phyloP scores from a whole-genome alignment of 164 flowering plant genomes.

The Buxus sempervirens region DNA sequence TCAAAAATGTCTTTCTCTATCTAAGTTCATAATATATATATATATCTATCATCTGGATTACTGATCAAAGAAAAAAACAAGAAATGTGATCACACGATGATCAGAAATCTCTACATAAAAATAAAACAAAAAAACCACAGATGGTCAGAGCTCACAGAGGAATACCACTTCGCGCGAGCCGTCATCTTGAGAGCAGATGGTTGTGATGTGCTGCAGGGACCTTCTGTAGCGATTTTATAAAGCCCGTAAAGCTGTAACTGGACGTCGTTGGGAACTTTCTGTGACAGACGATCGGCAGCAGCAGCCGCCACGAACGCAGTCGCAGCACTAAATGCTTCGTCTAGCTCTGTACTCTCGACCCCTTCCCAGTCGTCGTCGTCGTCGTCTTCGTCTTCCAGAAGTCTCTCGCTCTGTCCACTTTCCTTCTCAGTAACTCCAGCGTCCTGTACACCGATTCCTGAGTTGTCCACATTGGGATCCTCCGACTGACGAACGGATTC shows the following conservation, averaged over 20 bases:
- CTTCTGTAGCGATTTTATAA: conserved; percentile 95
- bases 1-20: too few relatives aligned
- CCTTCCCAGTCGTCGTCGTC: conserved; percentile 97
- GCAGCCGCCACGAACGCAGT: conserved; percentile 87
- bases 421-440: conserved; percentile 23
- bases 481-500: background rate
- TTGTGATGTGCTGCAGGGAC: conserved; percentile 79
- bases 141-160: background rate
- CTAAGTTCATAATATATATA: too few relatives aligned
- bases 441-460: conserved; percentile 11
- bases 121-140: background rate
- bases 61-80: too few relatives aligned
- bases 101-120: background rate
- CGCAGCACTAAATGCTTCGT: conserved; percentile 91
- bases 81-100: too few relatives aligned
- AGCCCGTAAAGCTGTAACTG: conserved; percentile 87
- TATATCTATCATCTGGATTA: too few relatives aligned
- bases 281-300: conserved; percentile 67
- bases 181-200: conserved; percentile 89
- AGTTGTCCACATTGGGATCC: background rate
- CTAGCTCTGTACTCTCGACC: conserved; percentile 88
- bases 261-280: conserved; percentile 65
- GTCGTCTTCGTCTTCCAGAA: conserved; percentile 29
- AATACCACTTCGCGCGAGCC: conserved; percentile 93
- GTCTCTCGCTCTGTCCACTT: conserved; percentile 31